Percentiles rank a stretch among this genome's conserved stretches.
Conservation (phyloP, 2,329 filamentous ascomycete genomes). For the Cladobotryum mycophilum region DNA sequence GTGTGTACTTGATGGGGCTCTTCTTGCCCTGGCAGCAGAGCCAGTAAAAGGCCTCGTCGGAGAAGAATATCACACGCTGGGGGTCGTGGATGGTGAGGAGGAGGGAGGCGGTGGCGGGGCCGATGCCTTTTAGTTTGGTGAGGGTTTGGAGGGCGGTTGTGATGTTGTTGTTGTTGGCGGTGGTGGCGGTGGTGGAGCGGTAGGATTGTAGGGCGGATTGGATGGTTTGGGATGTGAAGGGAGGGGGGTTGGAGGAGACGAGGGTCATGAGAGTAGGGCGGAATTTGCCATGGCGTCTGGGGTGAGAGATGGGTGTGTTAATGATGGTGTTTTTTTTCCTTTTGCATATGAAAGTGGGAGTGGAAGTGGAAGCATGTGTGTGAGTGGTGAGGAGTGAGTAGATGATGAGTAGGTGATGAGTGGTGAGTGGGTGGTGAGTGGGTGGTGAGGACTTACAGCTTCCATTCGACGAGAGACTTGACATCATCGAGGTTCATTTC, state of each 20-base stretch:
- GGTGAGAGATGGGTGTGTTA: neutral
- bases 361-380: neutral
- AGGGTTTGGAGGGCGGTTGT: conserved; percentile 47
- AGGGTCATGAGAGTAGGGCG: conserved; percentile 55
- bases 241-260: conserved; percentile 53
- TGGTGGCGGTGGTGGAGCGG: conserved; percentile 31
- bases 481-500: conserved; percentile 52
- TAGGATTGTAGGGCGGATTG: conserved; percentile 45
- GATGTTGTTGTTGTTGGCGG: conserved; percentile 34
- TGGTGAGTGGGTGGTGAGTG: conserved; percentile 6
- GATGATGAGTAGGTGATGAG: no score
- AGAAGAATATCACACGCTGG: conserved; percentile 62
- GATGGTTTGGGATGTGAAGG: conserved; percentile 42
- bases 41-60: conserved; percentile 74
- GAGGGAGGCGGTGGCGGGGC: conserved; percentile 72
- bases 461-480: conserved; percentile 61
- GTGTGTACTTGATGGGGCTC: conserved; percentile 59
- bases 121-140: conserved; percentile 62
- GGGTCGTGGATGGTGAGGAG: conserved; percentile 61
- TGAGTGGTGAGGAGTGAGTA: neutral
- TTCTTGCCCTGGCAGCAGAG: conserved; percentile 49
- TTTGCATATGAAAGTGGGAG: neutral
- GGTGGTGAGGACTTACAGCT: conserved; percentile 47
- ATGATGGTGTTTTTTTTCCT: neutral
- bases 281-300: conserved; percentile 55